Conservation (phyloP, 106 monocot species). For the Dendrobium catenatum region DNA sequence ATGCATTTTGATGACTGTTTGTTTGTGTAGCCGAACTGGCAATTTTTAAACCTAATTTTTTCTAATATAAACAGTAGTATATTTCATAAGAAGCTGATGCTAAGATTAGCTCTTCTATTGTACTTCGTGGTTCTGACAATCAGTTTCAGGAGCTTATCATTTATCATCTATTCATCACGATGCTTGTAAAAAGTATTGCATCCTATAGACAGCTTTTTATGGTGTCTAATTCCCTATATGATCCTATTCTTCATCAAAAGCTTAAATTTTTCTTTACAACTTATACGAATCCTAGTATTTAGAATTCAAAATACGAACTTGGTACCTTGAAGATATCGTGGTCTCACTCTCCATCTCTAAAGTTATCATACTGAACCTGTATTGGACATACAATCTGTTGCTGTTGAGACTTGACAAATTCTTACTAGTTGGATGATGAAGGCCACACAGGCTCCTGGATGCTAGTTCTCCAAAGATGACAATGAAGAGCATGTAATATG, state of each 20-base stretch:
- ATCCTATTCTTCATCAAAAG: not conserved
- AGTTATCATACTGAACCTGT: not conserved
- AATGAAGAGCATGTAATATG: not conserved
- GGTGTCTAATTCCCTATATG: not conserved
- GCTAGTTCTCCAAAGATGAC: not conserved
- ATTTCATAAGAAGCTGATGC: not conserved
- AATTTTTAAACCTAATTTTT: not conserved
- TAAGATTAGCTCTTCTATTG: not conserved
- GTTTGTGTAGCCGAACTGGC: not conserved
- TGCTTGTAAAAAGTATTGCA: not conserved
- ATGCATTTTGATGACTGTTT: constrained; percentile 14
- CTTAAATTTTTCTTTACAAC: not conserved
- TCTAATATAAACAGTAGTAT: not conserved
- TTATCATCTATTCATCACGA: not conserved
- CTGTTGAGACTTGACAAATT: not conserved
- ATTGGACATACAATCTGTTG: not conserved
- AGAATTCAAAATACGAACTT: not conserved
- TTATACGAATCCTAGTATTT: not conserved
- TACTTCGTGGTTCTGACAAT: not conserved
- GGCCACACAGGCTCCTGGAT: not conserved
- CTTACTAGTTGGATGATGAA: not conserved
- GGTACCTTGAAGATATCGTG: not conserved
- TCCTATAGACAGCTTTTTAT: not conserved
- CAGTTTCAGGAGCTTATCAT: not conserved
- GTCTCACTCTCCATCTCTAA: not conserved